Evolutionary conservation across 768 basidiomycete species (phyloP).

Genomic region (Pisolithus albus): DNA sequence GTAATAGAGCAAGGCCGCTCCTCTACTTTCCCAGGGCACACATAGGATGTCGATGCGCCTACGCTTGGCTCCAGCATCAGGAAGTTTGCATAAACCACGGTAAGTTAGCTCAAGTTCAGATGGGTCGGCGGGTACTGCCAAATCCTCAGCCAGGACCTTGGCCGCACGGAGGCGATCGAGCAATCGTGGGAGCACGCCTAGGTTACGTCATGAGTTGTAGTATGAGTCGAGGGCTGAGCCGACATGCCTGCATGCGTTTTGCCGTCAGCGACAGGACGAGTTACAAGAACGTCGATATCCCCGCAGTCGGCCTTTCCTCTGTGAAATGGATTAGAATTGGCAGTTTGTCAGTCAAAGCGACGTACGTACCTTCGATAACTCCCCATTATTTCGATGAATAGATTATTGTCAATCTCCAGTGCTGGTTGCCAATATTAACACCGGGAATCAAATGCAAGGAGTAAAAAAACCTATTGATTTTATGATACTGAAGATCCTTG

Average conservation of each 20-base stretch:
- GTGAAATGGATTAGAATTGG: not conserved
- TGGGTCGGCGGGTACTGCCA: constrained; percentile 63
- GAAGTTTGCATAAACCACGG: constrained; percentile 69
- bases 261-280: constrained; percentile 66
- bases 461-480: constrained; percentile 53
- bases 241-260: constrained; percentile 61
- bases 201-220: not conserved
- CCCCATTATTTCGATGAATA: constrained; percentile 86
- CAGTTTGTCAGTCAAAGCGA: not conserved
- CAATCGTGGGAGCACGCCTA: constrained; percentile 58
- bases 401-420: constrained; percentile 56
- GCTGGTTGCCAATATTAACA: constrained; percentile 36
- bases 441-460: not conserved
- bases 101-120: constrained; percentile 69
- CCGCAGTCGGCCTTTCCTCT: constrained; percentile 82
- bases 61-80: constrained; percentile 38
- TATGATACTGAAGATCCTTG: constrained; percentile 64
- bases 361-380: constrained; percentile 64
- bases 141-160: constrained; percentile 73
- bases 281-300: constrained; percentile 88
- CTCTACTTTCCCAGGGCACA: constrained; percentile 71
- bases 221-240: not conserved
- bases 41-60: constrained; percentile 82
- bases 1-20: constrained; percentile 88
- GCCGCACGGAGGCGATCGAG: constrained; percentile 47